phyloP scores from a whole-genome alignment of 1,284 basidiomycete genomes.

The Veloboletus limbatus region DNA sequence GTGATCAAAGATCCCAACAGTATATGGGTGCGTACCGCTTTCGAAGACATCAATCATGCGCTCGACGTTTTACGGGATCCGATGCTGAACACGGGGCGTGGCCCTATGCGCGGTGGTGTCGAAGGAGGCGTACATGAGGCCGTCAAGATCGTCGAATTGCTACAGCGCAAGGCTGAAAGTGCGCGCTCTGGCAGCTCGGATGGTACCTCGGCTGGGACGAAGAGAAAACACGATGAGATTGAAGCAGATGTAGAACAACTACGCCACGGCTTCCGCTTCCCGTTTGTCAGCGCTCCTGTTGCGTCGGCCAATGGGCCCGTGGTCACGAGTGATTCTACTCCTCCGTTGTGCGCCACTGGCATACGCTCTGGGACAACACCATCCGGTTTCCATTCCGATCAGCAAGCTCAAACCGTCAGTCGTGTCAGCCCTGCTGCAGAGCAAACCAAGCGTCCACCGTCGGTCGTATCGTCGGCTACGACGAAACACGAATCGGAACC shows the following conservation, averaged over 20 bases:
- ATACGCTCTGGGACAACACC: background rate
- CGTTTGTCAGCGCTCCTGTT: slow-evolving; percentile 45
- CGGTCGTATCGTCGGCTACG: slow-evolving; percentile 1
- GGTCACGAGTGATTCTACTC: background rate
- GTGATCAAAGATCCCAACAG: slow-evolving; percentile 50
- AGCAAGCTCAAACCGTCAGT: background rate
- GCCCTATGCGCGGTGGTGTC: slow-evolving; percentile 29
- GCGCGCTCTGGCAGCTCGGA: slow-evolving; percentile 24
- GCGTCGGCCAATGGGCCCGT: slow-evolving; percentile 10
- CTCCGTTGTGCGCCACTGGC: background rate
- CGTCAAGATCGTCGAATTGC: slow-evolving; percentile 45
- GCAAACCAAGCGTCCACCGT: slow-evolving; percentile 14
- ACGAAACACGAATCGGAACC: slow-evolving; percentile 19
- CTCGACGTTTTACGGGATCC: slow-evolving; percentile 46
- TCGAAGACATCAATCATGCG: slow-evolving; percentile 49
- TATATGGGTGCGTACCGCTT: slow-evolving; percentile 45
- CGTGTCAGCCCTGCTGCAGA: slow-evolving; percentile 13
- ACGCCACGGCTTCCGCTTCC: slow-evolving; percentile 42
- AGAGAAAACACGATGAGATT: slow-evolving; percentile 53
- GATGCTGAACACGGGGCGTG: slow-evolving; percentile 31
- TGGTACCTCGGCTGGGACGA: slow-evolving; percentile 36
- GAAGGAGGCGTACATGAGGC: slow-evolving; percentile 40
- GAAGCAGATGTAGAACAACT: slow-evolving; percentile 37
- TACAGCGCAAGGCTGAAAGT: slow-evolving; percentile 48
- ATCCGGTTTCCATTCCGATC: background rate